Conservation (phyloP, 2,329 filamentous ascomycete genomes). For the Fusarium scirpi region DNA sequence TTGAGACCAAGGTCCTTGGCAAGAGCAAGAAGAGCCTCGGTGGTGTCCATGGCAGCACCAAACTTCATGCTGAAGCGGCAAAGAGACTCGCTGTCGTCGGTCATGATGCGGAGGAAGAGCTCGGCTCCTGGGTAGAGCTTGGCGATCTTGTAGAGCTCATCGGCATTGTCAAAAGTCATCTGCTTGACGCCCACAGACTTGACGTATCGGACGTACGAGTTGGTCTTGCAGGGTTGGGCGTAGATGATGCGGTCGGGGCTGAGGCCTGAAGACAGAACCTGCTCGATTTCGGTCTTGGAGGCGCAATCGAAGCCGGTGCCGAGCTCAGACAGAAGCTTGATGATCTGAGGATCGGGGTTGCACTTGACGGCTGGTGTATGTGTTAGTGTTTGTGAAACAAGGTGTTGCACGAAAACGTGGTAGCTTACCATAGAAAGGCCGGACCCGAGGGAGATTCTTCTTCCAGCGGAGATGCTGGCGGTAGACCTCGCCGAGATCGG, state of each 20-base stretch:
- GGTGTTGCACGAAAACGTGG: no score
- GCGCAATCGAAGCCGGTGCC: slow-evolving; percentile 98
- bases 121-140: slow-evolving; percentile 89
- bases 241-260: slow-evolving; percentile 96
- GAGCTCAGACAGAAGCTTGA: slow-evolving; percentile 86
- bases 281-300: slow-evolving; percentile 96
- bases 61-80: slow-evolving; percentile 98
- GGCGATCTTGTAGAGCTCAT: slow-evolving; percentile 98
- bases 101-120: slow-evolving; percentile 93
- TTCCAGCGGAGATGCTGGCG: slow-evolving; percentile 99
- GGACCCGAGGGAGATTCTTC: slow-evolving; percentile 89
- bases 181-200: slow-evolving; percentile 87
- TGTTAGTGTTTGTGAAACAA: slow-evolving; percentile 7
- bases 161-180: slow-evolving; percentile 99
- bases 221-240: slow-evolving; percentile 99
- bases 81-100: slow-evolving; percentile 93
- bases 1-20: slow-evolving; percentile 87
- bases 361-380: slow-evolving; percentile 86
- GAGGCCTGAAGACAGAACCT: slow-evolving; percentile 84
- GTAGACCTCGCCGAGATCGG: slow-evolving; percentile 97
- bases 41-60: slow-evolving; percentile 87
- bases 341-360: slow-evolving; percentile 91
- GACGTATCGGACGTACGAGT: slow-evolving; percentile 95
- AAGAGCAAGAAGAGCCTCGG: slow-evolving; percentile 79
- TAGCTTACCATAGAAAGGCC: slow-evolving; percentile 89